phyloP scores from a whole-genome alignment of 2,329 filamentous ascomycete genomes.

The Monilinia aucupariae region DNA sequence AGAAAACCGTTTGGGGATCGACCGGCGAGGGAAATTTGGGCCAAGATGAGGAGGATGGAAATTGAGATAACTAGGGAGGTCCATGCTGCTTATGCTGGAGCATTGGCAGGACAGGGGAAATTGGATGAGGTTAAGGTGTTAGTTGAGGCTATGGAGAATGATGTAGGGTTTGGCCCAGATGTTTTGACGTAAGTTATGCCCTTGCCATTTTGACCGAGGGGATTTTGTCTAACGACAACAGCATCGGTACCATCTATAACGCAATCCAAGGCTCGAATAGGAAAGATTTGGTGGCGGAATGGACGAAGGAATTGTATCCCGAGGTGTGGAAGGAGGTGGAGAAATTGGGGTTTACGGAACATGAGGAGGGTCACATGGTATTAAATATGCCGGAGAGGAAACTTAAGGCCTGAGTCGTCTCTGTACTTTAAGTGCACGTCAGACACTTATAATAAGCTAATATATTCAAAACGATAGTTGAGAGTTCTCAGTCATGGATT shows the following conservation, averaged over 20 bases:
- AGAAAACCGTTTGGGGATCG: slow-evolving; percentile 51
- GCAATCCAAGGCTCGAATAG: slow-evolving; percentile 59
- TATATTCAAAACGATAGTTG: not conserved
- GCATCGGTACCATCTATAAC: slow-evolving; percentile 72
- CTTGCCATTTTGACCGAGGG: not conserved
- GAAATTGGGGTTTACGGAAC: slow-evolving; percentile 27
- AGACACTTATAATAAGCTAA: not conserved
- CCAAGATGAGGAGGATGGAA: slow-evolving; percentile 65
- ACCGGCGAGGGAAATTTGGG: slow-evolving; percentile 64
- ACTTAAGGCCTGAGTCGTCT: slow-evolving; percentile 24
- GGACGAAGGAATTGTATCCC: slow-evolving; percentile 65
- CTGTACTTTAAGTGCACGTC: too few relatives aligned
- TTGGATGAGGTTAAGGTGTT: slow-evolving; percentile 62
- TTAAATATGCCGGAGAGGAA: slow-evolving; percentile 29
- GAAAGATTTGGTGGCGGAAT: slow-evolving; percentile 66
- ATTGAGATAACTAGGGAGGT: slow-evolving; percentile 69
- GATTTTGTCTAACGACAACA: slow-evolving; percentile 35
- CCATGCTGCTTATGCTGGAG: slow-evolving; percentile 71
- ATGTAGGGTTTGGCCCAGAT: slow-evolving; percentile 63
- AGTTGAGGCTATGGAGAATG: slow-evolving; percentile 60
- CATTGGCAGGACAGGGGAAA: slow-evolving; percentile 66
- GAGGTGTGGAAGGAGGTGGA: slow-evolving; percentile 61
- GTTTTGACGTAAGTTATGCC: slow-evolving; percentile 58
- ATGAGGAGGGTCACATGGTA: slow-evolving; percentile 29
- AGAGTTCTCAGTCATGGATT: not conserved